Percentiles rank a stretch among this genome's conserved stretches.
Conservation (phyloP, 2,329 filamentous ascomycete genomes). For the Chrysoporthe austroafricana region DNA sequence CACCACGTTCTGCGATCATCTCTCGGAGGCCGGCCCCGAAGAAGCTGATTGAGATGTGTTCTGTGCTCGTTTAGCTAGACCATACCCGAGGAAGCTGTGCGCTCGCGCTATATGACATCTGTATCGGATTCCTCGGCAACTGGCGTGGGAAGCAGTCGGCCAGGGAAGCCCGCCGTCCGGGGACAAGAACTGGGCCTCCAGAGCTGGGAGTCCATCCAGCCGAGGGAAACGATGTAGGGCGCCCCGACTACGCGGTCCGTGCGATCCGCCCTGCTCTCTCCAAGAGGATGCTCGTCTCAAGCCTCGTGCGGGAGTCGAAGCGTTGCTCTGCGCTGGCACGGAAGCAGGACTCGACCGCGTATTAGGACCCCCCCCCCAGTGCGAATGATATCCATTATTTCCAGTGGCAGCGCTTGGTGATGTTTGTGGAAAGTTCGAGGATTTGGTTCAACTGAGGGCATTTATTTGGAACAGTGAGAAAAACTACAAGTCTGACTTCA, state of each 20-base stretch:
- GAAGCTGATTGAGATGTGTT: neutral
- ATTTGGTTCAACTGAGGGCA: too few species aligned
- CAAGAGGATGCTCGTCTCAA: neutral
- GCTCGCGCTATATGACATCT: neutral
- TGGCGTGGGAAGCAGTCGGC: neutral
- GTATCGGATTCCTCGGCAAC: neutral
- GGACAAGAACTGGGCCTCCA: neutral
- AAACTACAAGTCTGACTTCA: neutral
- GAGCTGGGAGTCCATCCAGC: neutral
- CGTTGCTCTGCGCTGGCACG: neutral
- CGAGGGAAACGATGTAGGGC: neutral
- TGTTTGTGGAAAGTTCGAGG: too few species aligned
- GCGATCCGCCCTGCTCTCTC: neutral
- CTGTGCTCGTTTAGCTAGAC: neutral
- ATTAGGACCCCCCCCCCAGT: neutral
- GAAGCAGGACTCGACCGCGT: neutral
- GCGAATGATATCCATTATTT: neutral
- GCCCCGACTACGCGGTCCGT: neutral
- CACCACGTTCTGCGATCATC: neutral
- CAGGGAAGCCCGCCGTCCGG: neutral
- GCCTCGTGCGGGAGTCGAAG: neutral
- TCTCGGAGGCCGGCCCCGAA: neutral
- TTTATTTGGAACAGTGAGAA: too few species aligned
- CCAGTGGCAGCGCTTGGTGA: too few species aligned
- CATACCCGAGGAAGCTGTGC: neutral